Evolutionary conservation across 169 alveolate genomes (phyloP).

Genomic region (Perkinsus olseni): DNA sequence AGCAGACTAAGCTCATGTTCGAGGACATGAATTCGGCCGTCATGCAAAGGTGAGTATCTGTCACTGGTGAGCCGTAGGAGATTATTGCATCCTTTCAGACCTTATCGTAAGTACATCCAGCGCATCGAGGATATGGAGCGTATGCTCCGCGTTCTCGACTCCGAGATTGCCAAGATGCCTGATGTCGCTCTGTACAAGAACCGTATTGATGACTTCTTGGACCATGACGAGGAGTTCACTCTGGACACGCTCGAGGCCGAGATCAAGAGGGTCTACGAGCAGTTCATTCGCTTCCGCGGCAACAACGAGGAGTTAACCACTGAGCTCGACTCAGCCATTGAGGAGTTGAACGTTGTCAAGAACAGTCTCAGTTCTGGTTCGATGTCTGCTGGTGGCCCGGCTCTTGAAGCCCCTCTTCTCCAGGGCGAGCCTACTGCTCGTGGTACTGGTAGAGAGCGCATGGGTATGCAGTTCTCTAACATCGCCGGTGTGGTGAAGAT

Average conservation of each 20-base stretch:
- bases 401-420: neutral
- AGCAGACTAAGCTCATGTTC: slow-evolving; percentile 66
- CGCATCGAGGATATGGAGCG: slow-evolving; percentile 85
- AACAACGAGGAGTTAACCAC: neutral
- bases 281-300: neutral
- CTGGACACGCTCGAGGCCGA: slow-evolving; percentile 61
- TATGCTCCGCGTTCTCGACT: slow-evolving; percentile 59
- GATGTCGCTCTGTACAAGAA: slow-evolving; percentile 50
- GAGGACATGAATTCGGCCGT: slow-evolving; percentile 58
- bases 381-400: neutral
- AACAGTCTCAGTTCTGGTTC: neutral
- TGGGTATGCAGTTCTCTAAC: slow-evolving; percentile 29
- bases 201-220: slow-evolving; percentile 59
- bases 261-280: neutral
- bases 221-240: slow-evolving; percentile 57
- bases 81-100: slow-evolving; percentile 31
- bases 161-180: slow-evolving; percentile 59
- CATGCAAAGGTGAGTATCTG: slow-evolving; percentile 12
- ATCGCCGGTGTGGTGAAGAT: slow-evolving; percentile 84
- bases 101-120: slow-evolving; percentile 73
- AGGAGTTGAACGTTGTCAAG: slow-evolving; percentile 5
- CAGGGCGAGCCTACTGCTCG: neutral
- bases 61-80: neutral
- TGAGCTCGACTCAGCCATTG: neutral
- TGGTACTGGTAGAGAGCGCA: neutral